Percentiles rank a stretch among this genome's conserved stretches.
These are phyloP conservation scores for Pseudonitzschia delicatissima DNA, from an alignment of 108 stramenopile species.

Conservation along the genomic window DNA sequence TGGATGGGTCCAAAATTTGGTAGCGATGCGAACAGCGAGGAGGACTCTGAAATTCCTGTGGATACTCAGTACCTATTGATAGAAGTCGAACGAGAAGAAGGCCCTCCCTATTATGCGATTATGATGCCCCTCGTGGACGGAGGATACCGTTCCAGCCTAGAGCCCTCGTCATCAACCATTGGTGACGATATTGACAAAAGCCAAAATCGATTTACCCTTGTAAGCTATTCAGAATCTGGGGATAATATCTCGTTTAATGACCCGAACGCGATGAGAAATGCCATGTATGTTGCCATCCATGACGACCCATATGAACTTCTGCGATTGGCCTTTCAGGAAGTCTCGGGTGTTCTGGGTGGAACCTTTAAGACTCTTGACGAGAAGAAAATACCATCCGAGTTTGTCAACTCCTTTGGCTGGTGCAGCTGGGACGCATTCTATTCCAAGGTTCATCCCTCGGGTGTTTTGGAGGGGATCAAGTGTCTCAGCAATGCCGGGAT, in stretches of 20 bases:
- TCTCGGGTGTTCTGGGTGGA: slow-evolving; percentile 17
- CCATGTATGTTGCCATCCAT: slow-evolving; percentile 37
- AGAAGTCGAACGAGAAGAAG: slow-evolving; percentile 24
- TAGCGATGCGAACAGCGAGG: background rate
- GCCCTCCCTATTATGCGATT: slow-evolving; percentile 22
- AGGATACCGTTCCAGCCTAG: slow-evolving; percentile 34
- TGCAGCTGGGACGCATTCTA: slow-evolving; percentile 81
- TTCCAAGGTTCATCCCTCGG: slow-evolving; percentile 46
- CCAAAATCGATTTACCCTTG: slow-evolving; percentile 5
- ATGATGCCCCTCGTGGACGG: slow-evolving; percentile 43
- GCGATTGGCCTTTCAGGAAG: slow-evolving; percentile 27
- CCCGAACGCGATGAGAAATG: slow-evolving; percentile 9
- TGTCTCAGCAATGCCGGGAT: slow-evolving; percentile 35
- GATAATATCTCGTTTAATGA: slow-evolving; percentile 5
- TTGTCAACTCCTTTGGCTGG: slow-evolving; percentile 65
- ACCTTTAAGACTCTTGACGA: slow-evolving; percentile 31
- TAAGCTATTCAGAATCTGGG: slow-evolving; percentile 39
- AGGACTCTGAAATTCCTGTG: slow-evolving; percentile 26
- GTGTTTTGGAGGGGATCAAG: slow-evolving; percentile 27
- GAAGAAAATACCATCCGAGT: slow-evolving; percentile 31
- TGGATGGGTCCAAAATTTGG: slow-evolving; percentile 50
- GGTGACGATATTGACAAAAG: background rate
- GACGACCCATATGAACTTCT: slow-evolving; percentile 39
- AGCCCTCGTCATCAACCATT: slow-evolving; percentile 8
- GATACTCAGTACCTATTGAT: slow-evolving; percentile 49